These are phyloP conservation scores for Leucogyrophana mollusca DNA, from an alignment of 768 basidiomycete genomes.

Conservation along the genomic window DNA sequence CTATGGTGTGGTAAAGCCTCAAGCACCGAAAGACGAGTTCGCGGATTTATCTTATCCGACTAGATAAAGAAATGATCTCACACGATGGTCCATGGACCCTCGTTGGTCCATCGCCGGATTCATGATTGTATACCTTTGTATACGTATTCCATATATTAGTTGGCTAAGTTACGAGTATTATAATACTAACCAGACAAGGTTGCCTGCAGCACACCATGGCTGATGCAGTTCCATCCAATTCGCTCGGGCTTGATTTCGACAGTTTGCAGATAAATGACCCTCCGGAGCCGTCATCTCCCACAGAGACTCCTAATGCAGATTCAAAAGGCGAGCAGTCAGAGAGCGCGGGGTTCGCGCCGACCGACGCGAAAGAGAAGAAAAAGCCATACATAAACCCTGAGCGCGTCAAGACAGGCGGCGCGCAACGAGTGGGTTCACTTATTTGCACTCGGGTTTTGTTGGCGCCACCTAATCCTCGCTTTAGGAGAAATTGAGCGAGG, in stretches of 20 bases:
- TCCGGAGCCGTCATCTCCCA: constrained; percentile 10
- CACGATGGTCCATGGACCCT: constrained; percentile 6
- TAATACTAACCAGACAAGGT: too few species aligned
- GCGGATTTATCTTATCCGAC: constrained; percentile 11
- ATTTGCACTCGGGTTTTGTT: not conserved
- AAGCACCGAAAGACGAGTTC: not conserved
- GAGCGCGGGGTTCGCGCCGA: constrained; percentile 4
- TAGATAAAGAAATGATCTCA: constrained; percentile 8
- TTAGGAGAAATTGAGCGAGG: constrained; percentile 69
- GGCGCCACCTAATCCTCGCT: constrained; percentile 2
- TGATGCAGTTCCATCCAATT: constrained; percentile 47
- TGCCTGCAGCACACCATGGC: constrained; percentile 31
- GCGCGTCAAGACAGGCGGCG: constrained; percentile 80
- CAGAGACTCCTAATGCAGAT: constrained; percentile 14
- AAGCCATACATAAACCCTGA: constrained; percentile 80
- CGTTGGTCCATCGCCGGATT: too few species aligned
- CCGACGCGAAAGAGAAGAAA: constrained; percentile 48
- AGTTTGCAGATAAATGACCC: constrained; percentile 39
- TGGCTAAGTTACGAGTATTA: too few species aligned
- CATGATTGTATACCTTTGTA: too few species aligned
- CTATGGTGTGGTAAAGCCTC: constrained; percentile 17
- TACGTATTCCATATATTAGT: too few species aligned
- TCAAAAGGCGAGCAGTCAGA: constrained; percentile 2
- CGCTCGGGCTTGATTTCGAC: constrained; percentile 71
- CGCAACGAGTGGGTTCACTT: constrained; percentile 54